phyloP scores from a whole-genome alignment of 2,329 filamentous ascomycete species.

The Zasmidium citrigriseum region DNA sequence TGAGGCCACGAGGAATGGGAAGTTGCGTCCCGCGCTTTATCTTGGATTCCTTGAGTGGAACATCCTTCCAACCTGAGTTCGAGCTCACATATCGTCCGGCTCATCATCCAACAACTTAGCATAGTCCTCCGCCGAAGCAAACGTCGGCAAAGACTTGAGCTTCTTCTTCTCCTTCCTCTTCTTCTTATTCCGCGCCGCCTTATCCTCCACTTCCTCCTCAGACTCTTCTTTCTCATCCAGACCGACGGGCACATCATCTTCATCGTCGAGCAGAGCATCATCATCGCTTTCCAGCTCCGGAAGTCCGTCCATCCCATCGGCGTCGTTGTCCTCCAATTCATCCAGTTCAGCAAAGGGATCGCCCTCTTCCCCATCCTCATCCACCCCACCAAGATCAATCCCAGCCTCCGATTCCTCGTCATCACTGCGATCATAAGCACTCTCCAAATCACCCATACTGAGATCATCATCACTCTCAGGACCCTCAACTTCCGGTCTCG shows the following conservation, averaged over 20 bases:
- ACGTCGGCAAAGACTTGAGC: conserved; percentile 85
- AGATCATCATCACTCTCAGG: conserved; percentile 60
- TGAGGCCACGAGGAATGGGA: too few species aligned
- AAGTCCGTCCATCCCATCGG: conserved; percentile 57
- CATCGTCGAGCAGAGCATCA: conserved; percentile 44
- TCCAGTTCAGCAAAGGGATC: conserved; percentile 42
- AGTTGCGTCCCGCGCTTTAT: too few species aligned
- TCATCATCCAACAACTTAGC: conserved; percentile 58
- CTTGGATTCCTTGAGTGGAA: too few species aligned
- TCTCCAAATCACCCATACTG: conserved; percentile 50
- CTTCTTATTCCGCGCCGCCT: conserved; percentile 40
- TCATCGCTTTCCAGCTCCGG: conserved; percentile 46
- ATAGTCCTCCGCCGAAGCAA: conserved; percentile 93
- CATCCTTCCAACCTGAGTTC: too few species aligned
- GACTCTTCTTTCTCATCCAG: conserved; percentile 51
- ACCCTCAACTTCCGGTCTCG: conserved; percentile 73
- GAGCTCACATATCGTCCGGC: conserved; percentile 18
- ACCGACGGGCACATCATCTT: conserved; percentile 57
- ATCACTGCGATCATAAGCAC: conserved; percentile 38
- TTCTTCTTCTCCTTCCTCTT: conserved; percentile 72
- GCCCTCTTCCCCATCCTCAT: conserved; percentile 43
- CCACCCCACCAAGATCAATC: conserved; percentile 45
- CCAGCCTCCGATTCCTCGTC: conserved; percentile 50
- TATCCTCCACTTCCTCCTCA: conserved; percentile 45
- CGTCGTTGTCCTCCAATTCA: conserved; percentile 48